Conservation (phyloP, 2,329 filamentous ascomycete genomes). For the Stenocarpella maydis region DNA sequence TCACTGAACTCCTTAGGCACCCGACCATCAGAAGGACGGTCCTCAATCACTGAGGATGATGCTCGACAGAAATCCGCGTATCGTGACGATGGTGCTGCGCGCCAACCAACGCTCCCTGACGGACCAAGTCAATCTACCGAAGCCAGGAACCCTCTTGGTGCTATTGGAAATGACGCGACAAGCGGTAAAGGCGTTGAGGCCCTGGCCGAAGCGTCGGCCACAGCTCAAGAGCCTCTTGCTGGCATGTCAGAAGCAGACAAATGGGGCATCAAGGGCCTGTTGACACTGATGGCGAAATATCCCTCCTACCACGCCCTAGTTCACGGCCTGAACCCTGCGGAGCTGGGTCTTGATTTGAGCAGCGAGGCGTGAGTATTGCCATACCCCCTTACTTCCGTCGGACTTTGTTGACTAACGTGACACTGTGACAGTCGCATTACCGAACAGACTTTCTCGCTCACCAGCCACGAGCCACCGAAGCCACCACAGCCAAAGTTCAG, state of each 20-base stretch:
- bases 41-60: conserved; percentile 52
- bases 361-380: conserved; percentile 61
- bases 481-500: conserved; percentile 65
- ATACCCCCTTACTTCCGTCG: too few relatives aligned
- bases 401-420: conserved; percentile 35
- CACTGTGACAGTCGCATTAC: conserved; percentile 57
- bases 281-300: conserved; percentile 70
- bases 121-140: conserved; percentile 45
- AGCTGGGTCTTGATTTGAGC: conserved; percentile 65
- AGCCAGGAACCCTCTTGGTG: conserved; percentile 52
- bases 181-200: conserved; percentile 52
- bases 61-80: conserved; percentile 54
- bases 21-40: conserved; percentile 55
- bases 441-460: conserved; percentile 67
- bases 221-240: conserved; percentile 64
- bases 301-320: conserved; percentile 69
- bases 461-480: conserved; percentile 66
- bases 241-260: conserved; percentile 70
- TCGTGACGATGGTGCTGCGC: conserved; percentile 52
- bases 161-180: conserved; percentile 55
- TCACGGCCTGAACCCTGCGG: conserved; percentile 65
- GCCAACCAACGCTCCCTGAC: conserved; percentile 48
- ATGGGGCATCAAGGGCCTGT: conserved; percentile 71
- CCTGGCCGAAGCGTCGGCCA: conserved; percentile 13
- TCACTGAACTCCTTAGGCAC: conserved; percentile 45